Evolutionary conservation across 176 grass and related monocot genomes (phyloP).

Genomic region (Oryza rufipogon): DNA sequence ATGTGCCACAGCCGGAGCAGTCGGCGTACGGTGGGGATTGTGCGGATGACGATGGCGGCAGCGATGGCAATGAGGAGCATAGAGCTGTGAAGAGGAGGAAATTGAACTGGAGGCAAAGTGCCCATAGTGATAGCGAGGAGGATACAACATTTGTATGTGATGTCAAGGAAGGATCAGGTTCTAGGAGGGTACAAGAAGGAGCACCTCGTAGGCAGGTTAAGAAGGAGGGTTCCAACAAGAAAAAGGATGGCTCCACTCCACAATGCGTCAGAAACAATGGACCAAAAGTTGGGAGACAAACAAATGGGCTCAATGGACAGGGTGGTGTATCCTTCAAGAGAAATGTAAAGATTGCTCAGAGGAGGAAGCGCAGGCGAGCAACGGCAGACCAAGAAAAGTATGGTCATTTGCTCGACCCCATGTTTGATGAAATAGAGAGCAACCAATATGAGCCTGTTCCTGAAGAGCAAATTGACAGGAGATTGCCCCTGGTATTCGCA

Average conservation of each 20-base stretch:
- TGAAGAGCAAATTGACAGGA: not conserved
- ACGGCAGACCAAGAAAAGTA: not conserved
- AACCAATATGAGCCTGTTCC: not conserved
- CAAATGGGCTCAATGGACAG: not conserved
- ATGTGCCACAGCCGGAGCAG: not conserved
- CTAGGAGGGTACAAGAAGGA: slow-evolving; percentile 13
- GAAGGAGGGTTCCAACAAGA: slow-evolving; percentile 9
- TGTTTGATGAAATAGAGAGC: slow-evolving; percentile 33
- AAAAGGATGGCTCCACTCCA: slow-evolving; percentile 17
- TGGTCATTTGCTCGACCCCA: slow-evolving; percentile 26
- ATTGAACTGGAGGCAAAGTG: not conserved
- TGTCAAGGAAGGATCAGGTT: slow-evolving; percentile 1
- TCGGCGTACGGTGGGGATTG: not conserved
- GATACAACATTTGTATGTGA: not conserved
- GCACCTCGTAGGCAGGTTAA: not conserved
- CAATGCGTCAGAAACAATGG: not conserved
- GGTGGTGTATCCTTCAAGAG: slow-evolving; percentile 38
- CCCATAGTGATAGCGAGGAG: not conserved
- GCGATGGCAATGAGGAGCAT: not conserved
- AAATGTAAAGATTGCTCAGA: not conserved
- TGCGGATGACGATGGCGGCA: not conserved
- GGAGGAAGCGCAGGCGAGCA: not conserved
- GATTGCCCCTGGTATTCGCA: slow-evolving; percentile 32
- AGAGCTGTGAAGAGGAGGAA: not conserved
- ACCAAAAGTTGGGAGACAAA: not conserved